Evolutionary conservation across 2,329 filamentous ascomycete species (phyloP), one percentile per base, ranked within the genome.

Genomic region (Paracoccidioides brasiliensis): DNA sequence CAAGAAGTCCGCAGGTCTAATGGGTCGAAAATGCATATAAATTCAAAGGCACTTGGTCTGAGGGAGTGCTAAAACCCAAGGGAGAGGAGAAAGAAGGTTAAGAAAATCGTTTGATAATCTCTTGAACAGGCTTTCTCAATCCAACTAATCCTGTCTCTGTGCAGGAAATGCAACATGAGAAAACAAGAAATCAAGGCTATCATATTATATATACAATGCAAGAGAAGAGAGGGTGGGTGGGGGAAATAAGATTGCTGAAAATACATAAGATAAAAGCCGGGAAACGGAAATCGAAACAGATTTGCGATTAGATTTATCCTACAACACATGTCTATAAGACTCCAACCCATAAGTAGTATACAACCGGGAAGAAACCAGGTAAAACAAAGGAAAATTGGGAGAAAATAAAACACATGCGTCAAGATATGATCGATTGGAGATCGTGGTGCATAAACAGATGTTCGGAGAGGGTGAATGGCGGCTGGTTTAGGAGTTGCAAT

Each of bases 291-390:
- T 8, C 40, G 35, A 38, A 51, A 28, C 7, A 43, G 14, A 53
- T 33, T 28, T 43, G 51, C 51, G 33, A 53, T 53, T 53, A 53
- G 32, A 53, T 43, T 53, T 43, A 43, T 42, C 41, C 51, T 37
- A 43, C 40, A 40, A 53, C 42, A 33, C 40, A 43, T 38, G 33
- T 53, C 52, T 53, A 53, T 38, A 53, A 30, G 42, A 53, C 52
- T 48, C 43, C 53, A 50, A 55, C 33, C 43, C 42, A 55, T 37
- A 50, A 48, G 50, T 61, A 58, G 51, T 57, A 55, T 59, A 61
- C 57, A 59, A 37, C 52, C 50, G 52, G 41, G 46, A 50, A 37
- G 37, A 37, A 52, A 42, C 54, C 46, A 38, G 44, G n/a, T 35
- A 43, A 45, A 41, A 40, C 10, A 45, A 54, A 53, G 48, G 41